Evolutionary conservation across 2,329 filamentous ascomycete genomes (phyloP), one percentile per base, ranked within the genome.

Genomic region (Diaporthe sp.): DNA sequence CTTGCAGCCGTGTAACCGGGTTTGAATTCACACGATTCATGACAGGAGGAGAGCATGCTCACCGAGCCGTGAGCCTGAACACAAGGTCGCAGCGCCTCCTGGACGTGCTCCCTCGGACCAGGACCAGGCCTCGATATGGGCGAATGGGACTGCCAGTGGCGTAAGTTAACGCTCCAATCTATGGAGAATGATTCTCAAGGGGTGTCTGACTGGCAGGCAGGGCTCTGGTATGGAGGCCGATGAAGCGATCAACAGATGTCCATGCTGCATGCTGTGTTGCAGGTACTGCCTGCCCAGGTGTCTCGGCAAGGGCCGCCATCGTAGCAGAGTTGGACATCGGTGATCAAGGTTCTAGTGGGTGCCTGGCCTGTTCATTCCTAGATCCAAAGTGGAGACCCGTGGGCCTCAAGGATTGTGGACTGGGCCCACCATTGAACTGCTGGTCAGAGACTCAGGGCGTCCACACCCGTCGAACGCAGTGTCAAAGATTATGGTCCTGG

Each of bases 1-100:
- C 46, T 46, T 22, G 39, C 15, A 42, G 7, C 39, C 39, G 17
- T 65, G 17, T 13, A 44, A 13, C 8, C 22, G 31, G 46, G 31
- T 17, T 51, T 68, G 46, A 53, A 53, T 28, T 53, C 22, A 28
- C 44, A 68, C 65, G 65, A 68, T 53, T 68, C 65, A 68, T 68
- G 65, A 13, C 15, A 42, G 28, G 34, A 69, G 8, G 49, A 55
- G 49, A 25, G n/a, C 44, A 28, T 15, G 49, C 28, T 55, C 34
- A 42, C 34, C 34, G 65, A 28, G 49, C 49, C 65, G 10, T 22
- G 42, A 12, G 49, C 46, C 34, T 34, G 49, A 69, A 53, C 25
- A 42, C 49, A 42, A 55, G 65, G 49, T 69, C 65, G 49, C 34
- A 69, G 65, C 34, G 49, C 65, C 65, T 55, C 46, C 28, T 39